Evolutionary conservation across 108 stramenopile species (phyloP).

Genomic region (Fragilaria crotonensis): DNA sequence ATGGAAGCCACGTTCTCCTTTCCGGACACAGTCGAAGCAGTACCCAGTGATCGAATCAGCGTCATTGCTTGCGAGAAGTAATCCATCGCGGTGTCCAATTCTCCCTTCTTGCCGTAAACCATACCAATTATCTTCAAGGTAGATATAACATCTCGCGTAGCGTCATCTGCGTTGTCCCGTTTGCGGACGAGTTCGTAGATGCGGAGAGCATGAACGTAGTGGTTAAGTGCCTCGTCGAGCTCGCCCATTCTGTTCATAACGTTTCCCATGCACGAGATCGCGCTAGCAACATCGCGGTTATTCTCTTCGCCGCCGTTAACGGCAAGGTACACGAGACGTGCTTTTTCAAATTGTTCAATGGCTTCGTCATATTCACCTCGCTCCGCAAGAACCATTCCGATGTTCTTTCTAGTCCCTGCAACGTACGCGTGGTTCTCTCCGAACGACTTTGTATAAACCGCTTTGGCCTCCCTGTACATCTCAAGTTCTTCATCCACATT

Average conservation of each 20-base stretch:
- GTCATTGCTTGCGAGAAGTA: constrained; percentile 69
- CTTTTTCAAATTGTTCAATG: constrained; percentile 57
- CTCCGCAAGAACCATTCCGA: constrained; percentile 79
- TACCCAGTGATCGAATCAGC: constrained; percentile 38
- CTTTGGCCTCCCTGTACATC: constrained; percentile 59
- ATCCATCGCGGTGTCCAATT: constrained; percentile 54
- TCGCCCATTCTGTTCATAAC: constrained; percentile 71
- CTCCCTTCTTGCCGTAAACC: constrained; percentile 62
- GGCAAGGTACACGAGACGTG: constrained; percentile 43
- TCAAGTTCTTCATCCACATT: constrained; percentile 57
- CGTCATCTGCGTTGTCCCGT: constrained; percentile 14
- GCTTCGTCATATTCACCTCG: constrained; percentile 60
- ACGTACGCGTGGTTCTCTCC: constrained; percentile 63
- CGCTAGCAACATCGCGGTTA: constrained; percentile 72
- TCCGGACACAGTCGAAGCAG: constrained; percentile 25
- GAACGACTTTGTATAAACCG: constrained; percentile 43
- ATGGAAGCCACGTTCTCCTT: constrained; percentile 51
- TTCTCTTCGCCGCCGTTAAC: constrained; percentile 37
- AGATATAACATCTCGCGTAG: constrained; percentile 58
- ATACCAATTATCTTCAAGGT: constrained; percentile 79
- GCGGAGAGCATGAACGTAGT: constrained; percentile 56
- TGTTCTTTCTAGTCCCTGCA: constrained; percentile 75
- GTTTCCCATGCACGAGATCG: constrained; percentile 78
- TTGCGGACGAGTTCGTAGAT: constrained; percentile 50
- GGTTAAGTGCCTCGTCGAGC: constrained; percentile 54